These are phyloP conservation scores for Chaetomiaceae sp. DNA, from an alignment of 2,329 filamentous ascomycete species.

Conservation along the genomic window DNA sequence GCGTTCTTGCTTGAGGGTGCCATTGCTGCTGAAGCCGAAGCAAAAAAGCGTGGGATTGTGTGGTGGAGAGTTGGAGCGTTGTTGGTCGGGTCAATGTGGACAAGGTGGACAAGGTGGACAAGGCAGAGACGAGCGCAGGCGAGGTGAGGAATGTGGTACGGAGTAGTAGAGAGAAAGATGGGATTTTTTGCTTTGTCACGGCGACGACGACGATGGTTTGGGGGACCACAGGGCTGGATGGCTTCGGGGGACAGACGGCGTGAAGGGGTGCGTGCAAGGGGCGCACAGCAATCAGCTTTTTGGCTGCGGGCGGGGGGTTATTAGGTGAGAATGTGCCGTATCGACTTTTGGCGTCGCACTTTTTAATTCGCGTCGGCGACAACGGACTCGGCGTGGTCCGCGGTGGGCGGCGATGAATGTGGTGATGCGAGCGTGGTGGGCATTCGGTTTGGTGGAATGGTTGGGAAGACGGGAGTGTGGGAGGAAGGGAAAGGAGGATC, in stretches of 20 bases:
- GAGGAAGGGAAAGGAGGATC: conserved; percentile 18
- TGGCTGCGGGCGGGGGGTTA: too few species aligned
- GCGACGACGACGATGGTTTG: conserved; percentile 19
- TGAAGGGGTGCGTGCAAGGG: conserved; percentile 22
- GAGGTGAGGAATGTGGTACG: background rate
- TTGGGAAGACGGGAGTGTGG: conserved; percentile 19
- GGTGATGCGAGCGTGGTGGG: conserved; percentile 20
- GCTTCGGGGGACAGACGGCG: conserved; percentile 21
- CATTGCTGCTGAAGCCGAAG: conserved; percentile 33
- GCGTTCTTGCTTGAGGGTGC: conserved; percentile 34
- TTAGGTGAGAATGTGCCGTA: conserved; percentile 20
- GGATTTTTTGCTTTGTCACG: conserved; percentile 21
- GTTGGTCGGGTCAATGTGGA: background rate
- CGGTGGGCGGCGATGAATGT: conserved; percentile 16
- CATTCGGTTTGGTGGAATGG: conserved; percentile 21
- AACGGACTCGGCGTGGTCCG: conserved; percentile 13
- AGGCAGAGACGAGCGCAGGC: too few species aligned
- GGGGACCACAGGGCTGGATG: conserved; percentile 10
- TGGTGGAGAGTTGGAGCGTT: background rate
- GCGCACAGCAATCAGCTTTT: conserved; percentile 24
- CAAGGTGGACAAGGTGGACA: conserved; percentile 3
- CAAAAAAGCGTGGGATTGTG: conserved; percentile 11
- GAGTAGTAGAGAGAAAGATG: conserved; percentile 5
- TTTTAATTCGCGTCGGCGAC: conserved; percentile 27
- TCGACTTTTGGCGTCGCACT: conserved; percentile 28